Evolutionary conservation across 2,329 filamentous ascomycete genomes (phyloP), one percentile per base, ranked within the genome.

Genomic region (Pezicula carpinea): DNA sequence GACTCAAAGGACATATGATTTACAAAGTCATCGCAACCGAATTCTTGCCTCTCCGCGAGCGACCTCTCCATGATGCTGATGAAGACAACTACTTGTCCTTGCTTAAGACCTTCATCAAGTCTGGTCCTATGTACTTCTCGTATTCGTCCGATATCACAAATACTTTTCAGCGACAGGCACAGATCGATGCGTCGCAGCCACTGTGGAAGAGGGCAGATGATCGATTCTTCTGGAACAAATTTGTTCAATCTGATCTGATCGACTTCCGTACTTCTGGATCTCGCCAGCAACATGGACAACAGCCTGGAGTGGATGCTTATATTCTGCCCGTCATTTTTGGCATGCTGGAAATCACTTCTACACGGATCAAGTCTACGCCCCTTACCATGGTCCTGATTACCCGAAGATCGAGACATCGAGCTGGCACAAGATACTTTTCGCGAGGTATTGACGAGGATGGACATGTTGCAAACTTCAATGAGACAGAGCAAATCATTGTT

Each of bases 211-310:
- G 90, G 57, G 85, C 92, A 53, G 93, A 99, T 67, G 91, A 97
- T 65, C 89, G 93, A 54, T 99, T 99, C 75, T 99, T 96, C 75
- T 99, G 92, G 89, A 99, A 99, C 69, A 85, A 85, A 54, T 95
- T 96, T 66, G 79, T 97, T 41, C 89, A 92, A 65, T 85, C 87
- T 6, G 90, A 96, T 61, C 70, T 99, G 49, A 96, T 97, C 61
- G 83, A 96, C 65, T 95, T 96, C 64, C 83, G 92, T 51, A 80
- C 75, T 33, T 68, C 62, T 31, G 81, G 80, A 38, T 77, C 76
- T 34, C 72, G 85, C 52, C 77, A 80, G 46, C 79, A 86, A 45
- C 74, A 76, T 19, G 84, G 83, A 0, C 76, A 84, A 21, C 89
- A 96, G 60, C 76, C 85, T 4, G 86, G 78, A 10, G 82, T 84